Evolutionary conservation across 805 yeast species (phyloP).

Genomic region (Spathaspora arborariae): DNA sequence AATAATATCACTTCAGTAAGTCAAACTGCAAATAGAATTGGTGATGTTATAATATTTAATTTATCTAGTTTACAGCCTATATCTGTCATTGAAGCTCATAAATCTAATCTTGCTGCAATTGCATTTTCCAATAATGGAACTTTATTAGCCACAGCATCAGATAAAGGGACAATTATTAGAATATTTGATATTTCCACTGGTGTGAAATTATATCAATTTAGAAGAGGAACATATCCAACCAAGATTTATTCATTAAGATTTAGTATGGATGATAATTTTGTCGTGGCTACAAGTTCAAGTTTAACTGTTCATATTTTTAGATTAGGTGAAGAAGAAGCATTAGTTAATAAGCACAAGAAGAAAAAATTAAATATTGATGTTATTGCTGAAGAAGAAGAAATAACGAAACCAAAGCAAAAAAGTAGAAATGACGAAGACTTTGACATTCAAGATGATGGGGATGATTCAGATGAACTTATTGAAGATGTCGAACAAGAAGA

Average conservation of each 20-base stretch:
- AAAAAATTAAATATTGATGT: constrained; percentile 21
- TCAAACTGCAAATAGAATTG: constrained; percentile 46
- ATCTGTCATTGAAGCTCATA: constrained; percentile 83
- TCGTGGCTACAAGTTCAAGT: constrained; percentile 84
- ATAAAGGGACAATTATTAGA: constrained; percentile 84
- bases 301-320: constrained; percentile 92
- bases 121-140: constrained; percentile 72
- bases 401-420: constrained; percentile 3
- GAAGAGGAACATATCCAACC: constrained; percentile 86
- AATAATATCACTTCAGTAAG: constrained; percentile 39
- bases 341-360: constrained; percentile 33
- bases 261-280: constrained; percentile 61
- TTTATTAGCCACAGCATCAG: constrained; percentile 83
- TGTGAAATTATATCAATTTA: constrained; percentile 60
- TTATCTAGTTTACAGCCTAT: constrained; percentile 69
- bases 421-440: constrained; percentile 13
- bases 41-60: constrained; percentile 79
- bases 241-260: constrained; percentile 73
- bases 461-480: constrained; percentile 27
- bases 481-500: constrained; percentile 22
- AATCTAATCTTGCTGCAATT: constrained; percentile 65
- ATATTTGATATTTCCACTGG: constrained; percentile 72
- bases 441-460: constrained; percentile 18
- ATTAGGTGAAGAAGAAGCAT: constrained; percentile 50
- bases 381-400: constrained; percentile 25